These are phyloP conservation scores for Trematosphaeria pertusa DNA, from an alignment of 2,329 filamentous ascomycete genomes.

Conservation along the genomic window DNA sequence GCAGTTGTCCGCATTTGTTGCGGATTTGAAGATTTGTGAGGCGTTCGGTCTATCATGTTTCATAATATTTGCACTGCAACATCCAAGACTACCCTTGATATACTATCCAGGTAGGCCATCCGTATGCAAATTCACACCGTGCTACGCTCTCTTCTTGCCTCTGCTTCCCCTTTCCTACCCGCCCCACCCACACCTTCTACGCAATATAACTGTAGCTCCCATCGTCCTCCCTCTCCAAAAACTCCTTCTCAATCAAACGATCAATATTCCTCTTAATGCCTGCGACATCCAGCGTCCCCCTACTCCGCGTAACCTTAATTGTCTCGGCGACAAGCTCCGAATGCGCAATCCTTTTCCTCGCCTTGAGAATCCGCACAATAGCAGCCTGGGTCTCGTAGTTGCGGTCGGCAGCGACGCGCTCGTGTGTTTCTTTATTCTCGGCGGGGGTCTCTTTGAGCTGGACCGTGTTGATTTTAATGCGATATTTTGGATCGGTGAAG, in stretches of 20 bases:
- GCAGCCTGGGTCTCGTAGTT: conserved; percentile 97
- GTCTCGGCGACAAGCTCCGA: conserved; percentile 89
- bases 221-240: conserved; percentile 46
- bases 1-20: too few relatives aligned
- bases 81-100: too few relatives aligned
- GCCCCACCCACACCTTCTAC: too few relatives aligned
- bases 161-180: too few relatives aligned
- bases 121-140: too few relatives aligned
- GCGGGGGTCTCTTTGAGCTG: conserved; percentile 95
- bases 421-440: conserved; percentile 93
- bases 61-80: too few relatives aligned
- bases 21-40: too few relatives aligned
- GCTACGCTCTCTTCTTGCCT: too few relatives aligned
- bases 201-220: conserved; percentile 56
- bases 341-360: conserved; percentile 84
- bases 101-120: too few relatives aligned
- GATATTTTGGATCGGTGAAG: conserved; percentile 82
- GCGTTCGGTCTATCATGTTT: too few relatives aligned
- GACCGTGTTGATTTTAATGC: conserved; percentile 98
- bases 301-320: conserved; percentile 84
- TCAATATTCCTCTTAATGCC: conserved; percentile 99
- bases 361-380: conserved; percentile 97
- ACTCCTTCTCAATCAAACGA: conserved; percentile 65
- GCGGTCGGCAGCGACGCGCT: conserved; percentile 84
- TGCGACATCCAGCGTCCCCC: conserved; percentile 82